These are phyloP conservation scores for Scheffersomyces stambukii DNA, from an alignment of 1,139 yeast species.

Conservation along the genomic window DNA sequence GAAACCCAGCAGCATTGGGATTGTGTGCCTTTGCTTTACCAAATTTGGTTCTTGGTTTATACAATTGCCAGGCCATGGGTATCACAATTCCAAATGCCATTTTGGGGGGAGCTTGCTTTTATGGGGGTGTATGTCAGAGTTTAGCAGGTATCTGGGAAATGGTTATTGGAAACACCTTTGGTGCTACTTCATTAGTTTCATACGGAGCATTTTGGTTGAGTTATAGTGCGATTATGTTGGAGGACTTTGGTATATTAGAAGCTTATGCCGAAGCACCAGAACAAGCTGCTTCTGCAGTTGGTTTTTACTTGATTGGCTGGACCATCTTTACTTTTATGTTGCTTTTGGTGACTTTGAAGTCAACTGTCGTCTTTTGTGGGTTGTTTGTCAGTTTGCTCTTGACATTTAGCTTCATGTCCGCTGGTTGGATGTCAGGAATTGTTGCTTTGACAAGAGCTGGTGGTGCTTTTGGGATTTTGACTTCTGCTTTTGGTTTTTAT, in stretches of 20 bases:
- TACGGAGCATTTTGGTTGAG: conserved; percentile 45
- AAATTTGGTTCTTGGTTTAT: conserved; percentile 45
- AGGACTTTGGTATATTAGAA: conserved; percentile 48
- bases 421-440: conserved; percentile 32
- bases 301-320: conserved; percentile 43
- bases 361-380: conserved; percentile 37
- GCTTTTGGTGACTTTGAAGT: conserved; percentile 36
- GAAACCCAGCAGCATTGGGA: conserved; percentile 62
- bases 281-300: conserved; percentile 30
- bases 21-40: conserved; percentile 50
- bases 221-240: conserved; percentile 32
- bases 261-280: conserved; percentile 44
- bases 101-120: conserved; percentile 42
- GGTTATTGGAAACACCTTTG: conserved; percentile 35
- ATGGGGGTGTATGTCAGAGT: conserved; percentile 46
- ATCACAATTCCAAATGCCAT: conserved; percentile 31
- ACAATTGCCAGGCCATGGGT: conserved; percentile 40
- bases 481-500: conserved; percentile 41
- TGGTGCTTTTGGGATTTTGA: conserved; percentile 41
- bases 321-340: conserved; percentile 39
- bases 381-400: conserved; percentile 32
- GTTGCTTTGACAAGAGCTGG: conserved; percentile 33
- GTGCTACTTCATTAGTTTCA: conserved; percentile 37
- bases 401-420: conserved; percentile 40
- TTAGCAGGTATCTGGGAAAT: conserved; percentile 54